Percentiles rank a stretch among this genome's conserved stretches.
Conservation (phyloP, 2,329 filamentous ascomycete species). For the Botrytis fabae region DNA sequence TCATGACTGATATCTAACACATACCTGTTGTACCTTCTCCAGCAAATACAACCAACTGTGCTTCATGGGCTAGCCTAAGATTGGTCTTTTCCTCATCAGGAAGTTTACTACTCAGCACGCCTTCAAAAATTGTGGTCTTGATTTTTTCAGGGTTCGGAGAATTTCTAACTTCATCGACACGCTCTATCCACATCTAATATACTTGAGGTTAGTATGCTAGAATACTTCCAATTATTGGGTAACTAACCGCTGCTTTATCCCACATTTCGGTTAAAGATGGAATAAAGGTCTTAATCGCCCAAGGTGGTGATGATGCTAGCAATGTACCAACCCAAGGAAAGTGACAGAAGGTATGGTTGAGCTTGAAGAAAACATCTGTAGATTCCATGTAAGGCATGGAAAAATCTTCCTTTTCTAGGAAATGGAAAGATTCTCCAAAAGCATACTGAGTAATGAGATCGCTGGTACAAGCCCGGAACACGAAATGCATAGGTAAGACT, state of each 20-base stretch:
- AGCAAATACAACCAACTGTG: background rate
- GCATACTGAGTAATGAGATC: constrained; percentile 2
- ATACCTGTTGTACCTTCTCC: background rate
- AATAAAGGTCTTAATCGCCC: background rate
- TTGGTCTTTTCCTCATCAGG: constrained; percentile 3
- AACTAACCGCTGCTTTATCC: background rate
- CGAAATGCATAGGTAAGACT: background rate
- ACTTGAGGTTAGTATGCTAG: background rate
- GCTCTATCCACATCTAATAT: background rate
- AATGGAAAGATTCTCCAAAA: background rate
- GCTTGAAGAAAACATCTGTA: background rate
- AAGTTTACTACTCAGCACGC: background rate
- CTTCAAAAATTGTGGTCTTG: background rate
- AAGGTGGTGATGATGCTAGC: background rate
- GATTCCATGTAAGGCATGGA: background rate
- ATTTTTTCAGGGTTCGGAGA: background rate
- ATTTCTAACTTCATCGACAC: background rate
- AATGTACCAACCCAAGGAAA: background rate
- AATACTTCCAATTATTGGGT: no score
- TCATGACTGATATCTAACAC: background rate
- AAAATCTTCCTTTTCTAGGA: background rate
- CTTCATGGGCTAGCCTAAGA: background rate
- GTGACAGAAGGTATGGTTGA: constrained; percentile 5
- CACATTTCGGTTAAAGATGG: background rate
- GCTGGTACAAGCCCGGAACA: background rate